Evolutionary conservation across 2,329 filamentous ascomycete genomes (phyloP), one percentile per base, ranked within the genome.

Genomic region (Colletotrichum musae): DNA sequence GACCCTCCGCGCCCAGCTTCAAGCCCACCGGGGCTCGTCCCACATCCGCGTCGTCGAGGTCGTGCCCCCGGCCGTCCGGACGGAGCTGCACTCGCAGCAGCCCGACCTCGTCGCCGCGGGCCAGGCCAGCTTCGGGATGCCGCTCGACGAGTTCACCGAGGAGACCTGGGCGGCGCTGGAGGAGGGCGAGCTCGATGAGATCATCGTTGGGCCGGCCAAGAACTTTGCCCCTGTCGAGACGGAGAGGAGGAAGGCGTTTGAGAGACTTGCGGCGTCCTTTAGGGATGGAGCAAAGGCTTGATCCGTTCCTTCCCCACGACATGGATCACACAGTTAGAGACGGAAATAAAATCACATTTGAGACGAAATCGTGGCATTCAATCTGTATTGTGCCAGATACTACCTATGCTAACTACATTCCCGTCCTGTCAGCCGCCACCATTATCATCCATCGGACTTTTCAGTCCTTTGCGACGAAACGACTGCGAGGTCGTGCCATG

Each of bases 31-130:
- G 12, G 66, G 70, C 3, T 77, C 83, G 9, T 77, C 78, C 48
- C 78, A 80, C 64, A 68, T 82, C 48, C 72, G 70, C 41, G 80
- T 89, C 9, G 75, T 87, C 32, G 86, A 89, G 75, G 74, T 88
- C 47, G 77, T 84, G 15, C 85, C 86, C 54, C 81, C 82, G 15
- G 80, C 82, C 58, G 79, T 84, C 32, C 76, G 79, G 76, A 85
- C 85, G 3, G 86, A 88, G 75, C 73, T 89, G 47, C 86, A 88
- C 72, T 80, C 74, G 64, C 75, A 77, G 51, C 81, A 83, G 72
- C 65, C 70, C 7, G 80, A 82, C 64, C 75, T 82, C 16, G 77
- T 78, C 4, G 68, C 68, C n/a, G 68, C 68, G 21, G 80, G 81
- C 0, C 65, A 75, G 64, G 75, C 71, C 15, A 56, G 76, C 47